These are phyloP conservation scores for Coleophoma eucalyptorum DNA, from an alignment of 2,329 filamentous ascomycete species.

Conservation along the genomic window DNA sequence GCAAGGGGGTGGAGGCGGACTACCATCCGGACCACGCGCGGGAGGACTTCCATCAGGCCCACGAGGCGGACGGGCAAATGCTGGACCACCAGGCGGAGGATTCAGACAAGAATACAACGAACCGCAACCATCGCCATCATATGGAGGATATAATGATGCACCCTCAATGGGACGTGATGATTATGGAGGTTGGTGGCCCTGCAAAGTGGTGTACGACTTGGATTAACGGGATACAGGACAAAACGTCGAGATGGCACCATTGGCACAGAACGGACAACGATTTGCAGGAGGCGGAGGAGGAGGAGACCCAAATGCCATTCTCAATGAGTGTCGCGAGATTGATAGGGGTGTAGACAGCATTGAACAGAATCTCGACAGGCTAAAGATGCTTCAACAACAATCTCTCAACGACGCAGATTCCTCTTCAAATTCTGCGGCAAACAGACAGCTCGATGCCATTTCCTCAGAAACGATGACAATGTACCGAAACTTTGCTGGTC, in stretches of 20 bases:
- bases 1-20: slow-evolving; percentile 35
- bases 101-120: slow-evolving; percentile 1
- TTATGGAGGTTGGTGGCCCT: slow-evolving; percentile 29
- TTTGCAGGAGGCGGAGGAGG: slow-evolving; percentile 36
- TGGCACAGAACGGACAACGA: slow-evolving; percentile 45
- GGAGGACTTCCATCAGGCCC: slow-evolving; percentile 30
- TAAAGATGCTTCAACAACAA: slow-evolving; percentile 60
- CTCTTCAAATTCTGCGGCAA: slow-evolving; percentile 59
- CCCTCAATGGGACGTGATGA: slow-evolving; percentile 32
- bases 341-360: slow-evolving; percentile 73
- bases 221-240: slow-evolving; percentile 15
- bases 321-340: slow-evolving; percentile 82
- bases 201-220: slow-evolving; percentile 1
- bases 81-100: slow-evolving; percentile 3
- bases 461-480: slow-evolving; percentile 77
- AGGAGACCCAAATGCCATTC: slow-evolving; percentile 68
- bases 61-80: slow-evolving; percentile 18
- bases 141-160: slow-evolving; percentile 22
- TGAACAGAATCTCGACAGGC: slow-evolving; percentile 66
- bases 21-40: slow-evolving; percentile 10
- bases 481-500: slow-evolving; percentile 75
- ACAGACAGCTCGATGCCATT: slow-evolving; percentile 68
- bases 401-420: slow-evolving; percentile 74
- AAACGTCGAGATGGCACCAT: slow-evolving; percentile 67
- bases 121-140: slow-evolving; percentile 5